phyloP scores from a whole-genome alignment of 345 rosid species.

The Lepidium africanum region DNA sequence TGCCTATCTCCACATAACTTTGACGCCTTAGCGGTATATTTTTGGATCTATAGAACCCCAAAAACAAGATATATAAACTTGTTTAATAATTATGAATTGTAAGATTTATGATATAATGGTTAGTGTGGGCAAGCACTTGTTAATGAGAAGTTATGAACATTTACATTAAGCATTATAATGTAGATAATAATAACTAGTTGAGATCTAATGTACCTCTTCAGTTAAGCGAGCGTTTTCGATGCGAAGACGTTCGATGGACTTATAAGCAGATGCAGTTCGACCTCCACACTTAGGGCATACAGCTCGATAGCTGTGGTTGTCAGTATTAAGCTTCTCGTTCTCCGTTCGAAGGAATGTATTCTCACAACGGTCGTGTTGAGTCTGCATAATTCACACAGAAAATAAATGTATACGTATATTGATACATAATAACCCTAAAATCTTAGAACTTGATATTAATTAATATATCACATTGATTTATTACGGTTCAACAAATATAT shows the following conservation, averaged over 20 bases:
- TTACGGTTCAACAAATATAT: not conserved
- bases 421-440: not conserved
- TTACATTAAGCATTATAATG: not conserved
- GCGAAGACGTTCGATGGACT: constrained; percentile 70
- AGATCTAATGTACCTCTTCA: constrained; percentile 87
- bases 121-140: not conserved
- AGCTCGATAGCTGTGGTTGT: constrained; percentile 53
- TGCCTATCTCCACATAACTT: constrained; percentile 55
- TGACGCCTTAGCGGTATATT: constrained; percentile 48
- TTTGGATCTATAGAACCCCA: constrained; percentile 44
- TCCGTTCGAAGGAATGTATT: constrained; percentile 59
- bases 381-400: constrained; percentile 38
- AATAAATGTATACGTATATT: constrained; percentile 55
- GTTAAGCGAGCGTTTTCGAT: constrained; percentile 59
- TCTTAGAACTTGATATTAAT: not conserved
- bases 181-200: constrained; percentile 58
- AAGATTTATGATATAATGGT: not conserved
- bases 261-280: constrained; percentile 66
- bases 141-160: not conserved
- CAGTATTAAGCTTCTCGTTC: constrained; percentile 67
- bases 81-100: not conserved
- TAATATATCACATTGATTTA: too few species aligned
- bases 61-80: not conserved
- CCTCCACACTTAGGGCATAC: constrained; percentile 80
- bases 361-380: constrained; percentile 73